These are phyloP conservation scores for Saraca asoca DNA, from an alignment of 331 rosid species.

Conservation along the genomic window DNA sequence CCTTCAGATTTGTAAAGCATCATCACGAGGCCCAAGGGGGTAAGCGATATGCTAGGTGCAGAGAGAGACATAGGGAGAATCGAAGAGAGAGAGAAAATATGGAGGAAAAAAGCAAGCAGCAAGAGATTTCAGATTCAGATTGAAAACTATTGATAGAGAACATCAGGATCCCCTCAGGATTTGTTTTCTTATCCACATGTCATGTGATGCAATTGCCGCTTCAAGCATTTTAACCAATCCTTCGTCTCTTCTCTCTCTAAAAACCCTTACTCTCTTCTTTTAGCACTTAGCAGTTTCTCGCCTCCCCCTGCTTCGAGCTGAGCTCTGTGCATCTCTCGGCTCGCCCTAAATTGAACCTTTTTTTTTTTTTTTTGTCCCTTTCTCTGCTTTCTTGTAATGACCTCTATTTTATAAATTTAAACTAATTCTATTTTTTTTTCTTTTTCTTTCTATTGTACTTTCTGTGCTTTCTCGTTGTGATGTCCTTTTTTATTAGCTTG, in stretches of 20 bases:
- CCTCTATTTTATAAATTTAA: no score
- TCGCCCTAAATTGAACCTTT: no score
- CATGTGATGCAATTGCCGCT: conserved; percentile 20
- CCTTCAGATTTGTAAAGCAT: conserved; percentile 31
- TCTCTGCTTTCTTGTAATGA: no score
- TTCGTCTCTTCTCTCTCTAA: no score
- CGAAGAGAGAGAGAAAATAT: neutral
- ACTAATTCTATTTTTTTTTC: no score
- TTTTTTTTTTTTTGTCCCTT: no score
- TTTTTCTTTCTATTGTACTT: no score
- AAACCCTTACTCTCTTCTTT: neutral
- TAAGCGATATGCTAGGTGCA: neutral
- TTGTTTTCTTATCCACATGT: conserved; percentile 41
- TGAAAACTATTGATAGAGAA: conserved; percentile 39
- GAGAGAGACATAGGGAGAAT: neutral
- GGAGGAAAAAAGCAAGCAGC: conserved; percentile 34
- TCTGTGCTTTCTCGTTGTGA: no score
- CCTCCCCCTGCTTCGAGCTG: neutral
- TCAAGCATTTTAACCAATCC: conserved; percentile 16
- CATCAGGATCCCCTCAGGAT: conserved; percentile 38
- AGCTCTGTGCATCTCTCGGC: no score
- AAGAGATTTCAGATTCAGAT: conserved; percentile 31
- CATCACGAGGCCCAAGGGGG: conserved; percentile 34
- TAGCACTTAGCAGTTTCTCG: neutral
- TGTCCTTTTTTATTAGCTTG: no score